A percentile compares a stretch with the other conserved stretches of the same genome.
Evolutionary conservation across 2,329 filamentous ascomycete species (phyloP).

Genomic region (Alternaria ethzedia): DNA sequence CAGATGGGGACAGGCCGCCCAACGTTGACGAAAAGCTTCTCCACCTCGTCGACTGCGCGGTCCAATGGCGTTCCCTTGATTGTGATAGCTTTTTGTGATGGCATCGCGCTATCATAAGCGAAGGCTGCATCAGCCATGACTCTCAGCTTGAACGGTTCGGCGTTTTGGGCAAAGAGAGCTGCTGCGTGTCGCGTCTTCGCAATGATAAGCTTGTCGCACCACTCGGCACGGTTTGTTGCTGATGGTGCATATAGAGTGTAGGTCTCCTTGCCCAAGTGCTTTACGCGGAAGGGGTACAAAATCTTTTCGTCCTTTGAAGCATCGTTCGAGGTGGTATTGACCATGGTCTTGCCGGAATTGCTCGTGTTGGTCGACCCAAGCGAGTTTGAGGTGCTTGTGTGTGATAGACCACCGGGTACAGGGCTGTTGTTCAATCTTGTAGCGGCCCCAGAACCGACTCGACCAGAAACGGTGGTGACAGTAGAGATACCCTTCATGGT

Average conservation of each 20-base stretch:
- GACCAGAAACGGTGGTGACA: constrained; percentile 57
- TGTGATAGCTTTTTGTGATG: constrained; percentile 67
- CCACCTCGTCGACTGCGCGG: constrained; percentile 86
- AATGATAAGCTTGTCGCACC: constrained; percentile 92
- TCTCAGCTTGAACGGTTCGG: constrained; percentile 89
- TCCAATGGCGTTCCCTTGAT: constrained; percentile 93
- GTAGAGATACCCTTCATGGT: constrained; percentile 72
- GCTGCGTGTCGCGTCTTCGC: constrained; percentile 94
- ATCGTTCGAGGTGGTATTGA: constrained; percentile 58
- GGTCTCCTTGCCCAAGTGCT: constrained; percentile 91
- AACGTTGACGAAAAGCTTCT: constrained; percentile 69
- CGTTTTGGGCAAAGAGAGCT: constrained; percentile 87
- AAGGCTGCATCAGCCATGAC: constrained; percentile 95
- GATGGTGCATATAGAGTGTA: constrained; percentile 89
- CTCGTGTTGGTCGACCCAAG: constrained; percentile 54
- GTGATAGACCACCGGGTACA: constrained; percentile 63
- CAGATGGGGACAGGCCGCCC: constrained; percentile 81
- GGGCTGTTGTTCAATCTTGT: constrained; percentile 54
- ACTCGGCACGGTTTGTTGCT: constrained; percentile 77
- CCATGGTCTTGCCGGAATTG: constrained; percentile 59
- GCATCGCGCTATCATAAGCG: constrained; percentile 71
- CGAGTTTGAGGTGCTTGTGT: constrained; percentile 72
- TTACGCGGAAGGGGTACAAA: constrained; percentile 92
- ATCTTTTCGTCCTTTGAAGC: constrained; percentile 73
- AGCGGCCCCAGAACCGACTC: constrained; percentile 58